Base-by-base conservation (phyloP, 805 yeast genomes). In the Yamadazyma laniorum region DNA sequence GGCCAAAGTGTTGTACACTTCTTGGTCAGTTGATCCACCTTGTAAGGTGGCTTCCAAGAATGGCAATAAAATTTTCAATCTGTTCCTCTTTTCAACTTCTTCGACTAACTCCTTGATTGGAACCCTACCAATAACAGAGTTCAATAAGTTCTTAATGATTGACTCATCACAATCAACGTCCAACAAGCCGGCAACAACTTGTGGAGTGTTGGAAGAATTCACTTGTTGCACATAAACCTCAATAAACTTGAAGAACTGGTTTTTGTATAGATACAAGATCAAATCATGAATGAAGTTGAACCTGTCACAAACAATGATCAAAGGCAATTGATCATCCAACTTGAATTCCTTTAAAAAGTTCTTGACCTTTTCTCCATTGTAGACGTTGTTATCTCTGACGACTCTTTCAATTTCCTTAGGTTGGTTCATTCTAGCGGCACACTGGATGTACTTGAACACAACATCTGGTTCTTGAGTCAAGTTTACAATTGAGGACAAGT, bases 151-250 rank as follows among this genome's bases (percentile, higher is more conserved):
- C 69, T 87, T 84, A 59, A 93, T 88, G 52, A 88, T 83, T 40
- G 67, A 64, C 64, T 93, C 99, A 51, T 93, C 98, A 67, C 97
- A 90, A 64, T 93, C 99, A 51, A 93, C 98, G 61, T 93, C 99
- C 50, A 93, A 72, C 56, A 93, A 74, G 32, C 95, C 98, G 45
- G 96, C 99, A 55, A 93, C 78, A 47, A 93, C 99, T 64, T 90
- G 95, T 5, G 99, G 95, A 13, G 99, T 87, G 61, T 85, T 87
- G 6, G 95, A 72, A 37, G 99, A 96, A 67, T 93, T 93, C 36
- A 93, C 98, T 60, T 89, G 95, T 70, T 93, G 98, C 40, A 93
- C 99, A 56, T 91, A 93, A 34, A 93, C 95, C 70, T 93, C 98
- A 64, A 93, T 93, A 54, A 91, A 93, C 65, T 93, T 89, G 79